Conservation (phyloP, 352 stramenopile genomes). For the Globisporangium carolinianum region DNA sequence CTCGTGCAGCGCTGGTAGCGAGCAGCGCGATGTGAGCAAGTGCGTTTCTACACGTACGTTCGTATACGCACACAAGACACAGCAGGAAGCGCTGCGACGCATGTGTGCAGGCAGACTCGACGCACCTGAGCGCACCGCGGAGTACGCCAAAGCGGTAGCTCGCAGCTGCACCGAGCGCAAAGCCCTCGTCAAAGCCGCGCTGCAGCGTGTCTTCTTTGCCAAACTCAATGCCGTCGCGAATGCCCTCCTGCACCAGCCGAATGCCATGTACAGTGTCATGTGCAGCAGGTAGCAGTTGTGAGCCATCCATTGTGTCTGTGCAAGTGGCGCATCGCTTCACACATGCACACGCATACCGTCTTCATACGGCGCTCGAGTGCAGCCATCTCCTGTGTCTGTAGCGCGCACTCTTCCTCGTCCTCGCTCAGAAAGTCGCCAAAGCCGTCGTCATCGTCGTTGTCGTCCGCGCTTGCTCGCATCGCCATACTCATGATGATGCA, state of each 20-base stretch:
- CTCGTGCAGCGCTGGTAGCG: constrained; percentile 5
- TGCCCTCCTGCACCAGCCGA: constrained; percentile 28
- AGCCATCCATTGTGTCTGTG: too few species aligned
- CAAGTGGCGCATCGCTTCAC: too few species aligned
- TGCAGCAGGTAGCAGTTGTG: too few species aligned
- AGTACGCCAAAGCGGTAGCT: constrained; percentile 41
- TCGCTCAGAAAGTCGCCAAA: constrained; percentile 62
- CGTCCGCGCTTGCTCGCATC: not conserved
- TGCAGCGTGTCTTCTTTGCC: constrained; percentile 70
- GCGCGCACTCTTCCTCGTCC: constrained; percentile 34
- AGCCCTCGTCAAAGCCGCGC: constrained; percentile 61
- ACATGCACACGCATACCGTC: constrained; percentile 24
- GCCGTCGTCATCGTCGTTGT: constrained; percentile 37
- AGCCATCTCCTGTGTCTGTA: constrained; percentile 42
- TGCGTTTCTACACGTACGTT: too few species aligned
- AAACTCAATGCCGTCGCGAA: constrained; percentile 60
- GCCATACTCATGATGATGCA: not conserved
- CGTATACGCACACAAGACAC: too few species aligned
- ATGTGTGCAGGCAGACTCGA: not conserved
- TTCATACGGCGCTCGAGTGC: constrained; percentile 54
- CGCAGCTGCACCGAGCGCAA: constrained; percentile 21
- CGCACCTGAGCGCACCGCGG: constrained; percentile 42
- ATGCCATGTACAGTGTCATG: too few species aligned
- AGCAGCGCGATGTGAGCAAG: too few species aligned
- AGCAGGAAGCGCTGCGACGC: not conserved